phyloP scores from a whole-genome alignment of 176 grass and related monocot species.

The Cenchrus fungigraminus region DNA sequence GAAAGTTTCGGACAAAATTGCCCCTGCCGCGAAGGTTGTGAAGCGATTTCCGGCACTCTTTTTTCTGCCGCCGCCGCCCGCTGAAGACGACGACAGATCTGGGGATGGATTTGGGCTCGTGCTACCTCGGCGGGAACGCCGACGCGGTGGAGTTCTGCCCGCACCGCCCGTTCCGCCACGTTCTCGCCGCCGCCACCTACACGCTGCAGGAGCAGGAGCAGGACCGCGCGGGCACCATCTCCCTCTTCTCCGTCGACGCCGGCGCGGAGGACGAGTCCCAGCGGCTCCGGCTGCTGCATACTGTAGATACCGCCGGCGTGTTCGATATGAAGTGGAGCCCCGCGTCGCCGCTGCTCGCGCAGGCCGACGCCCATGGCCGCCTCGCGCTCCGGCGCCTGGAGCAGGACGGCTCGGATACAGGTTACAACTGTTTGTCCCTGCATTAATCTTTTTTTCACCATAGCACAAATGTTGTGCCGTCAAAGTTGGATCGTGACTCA shows the following conservation, averaged over 20 bases:
- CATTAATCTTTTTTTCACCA: not conserved
- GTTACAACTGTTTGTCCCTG: conserved; percentile 5
- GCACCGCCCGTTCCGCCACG: conserved; percentile 53
- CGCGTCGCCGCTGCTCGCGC: conserved; percentile 64
- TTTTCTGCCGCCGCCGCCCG: conserved; percentile 20
- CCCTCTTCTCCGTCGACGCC: conserved; percentile 57
- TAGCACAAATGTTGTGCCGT: not conserved
- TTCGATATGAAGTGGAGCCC: conserved; percentile 96
- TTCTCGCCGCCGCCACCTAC: conserved; percentile 84
- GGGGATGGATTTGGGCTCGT: conserved; percentile 77
- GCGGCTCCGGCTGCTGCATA: conserved; percentile 59
- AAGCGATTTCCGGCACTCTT: not conserved
- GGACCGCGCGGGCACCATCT: conserved; percentile 66
- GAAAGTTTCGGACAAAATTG: conserved; percentile 43
- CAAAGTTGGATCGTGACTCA: not conserved
- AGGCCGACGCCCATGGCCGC: conserved; percentile 80
- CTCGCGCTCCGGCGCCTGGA: conserved; percentile 59
- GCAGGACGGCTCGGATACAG: conserved; percentile 43
- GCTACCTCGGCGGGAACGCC: conserved; percentile 77
- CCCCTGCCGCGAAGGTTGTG: conserved; percentile 22
- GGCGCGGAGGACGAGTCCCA: conserved; percentile 32
- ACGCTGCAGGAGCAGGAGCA: conserved; percentile 75
- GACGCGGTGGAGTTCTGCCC: conserved; percentile 93
- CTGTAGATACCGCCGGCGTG: conserved; percentile 60
- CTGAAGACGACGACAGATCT: not conserved